Evolutionary conservation across 495 filamentous ascomycete species (phyloP).

Genomic region (Penicillium riverlandense): DNA sequence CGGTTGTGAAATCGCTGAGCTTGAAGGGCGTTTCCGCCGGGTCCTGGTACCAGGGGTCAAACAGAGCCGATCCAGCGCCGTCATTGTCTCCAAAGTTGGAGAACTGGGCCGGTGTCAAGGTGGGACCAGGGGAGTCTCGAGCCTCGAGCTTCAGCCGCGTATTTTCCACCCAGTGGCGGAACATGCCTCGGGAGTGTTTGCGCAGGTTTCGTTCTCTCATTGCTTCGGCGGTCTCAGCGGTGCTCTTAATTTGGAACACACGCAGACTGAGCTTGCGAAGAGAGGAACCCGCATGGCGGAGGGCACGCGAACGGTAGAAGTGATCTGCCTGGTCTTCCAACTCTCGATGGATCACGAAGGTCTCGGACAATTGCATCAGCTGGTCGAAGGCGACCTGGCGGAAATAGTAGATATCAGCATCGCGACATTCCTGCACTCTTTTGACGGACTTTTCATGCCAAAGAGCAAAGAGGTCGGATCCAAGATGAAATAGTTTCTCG

Average conservation of each 20-base stretch:
- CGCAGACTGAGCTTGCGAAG: constrained; percentile 46
- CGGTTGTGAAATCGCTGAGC: constrained; percentile 32
- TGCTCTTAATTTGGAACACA: constrained; percentile 42
- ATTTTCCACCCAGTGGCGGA: constrained; percentile 52
- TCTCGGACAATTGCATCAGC: constrained; percentile 40
- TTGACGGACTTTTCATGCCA: constrained; percentile 39
- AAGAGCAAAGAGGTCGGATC: constrained; percentile 30
- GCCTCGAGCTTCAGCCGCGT: constrained; percentile 31
- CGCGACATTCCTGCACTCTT: constrained; percentile 28
- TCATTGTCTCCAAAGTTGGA: constrained; percentile 18
- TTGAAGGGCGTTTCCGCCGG: constrained; percentile 43
- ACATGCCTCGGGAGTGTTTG: constrained; percentile 47
- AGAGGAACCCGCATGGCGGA: constrained; percentile 33
- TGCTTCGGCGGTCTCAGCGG: constrained; percentile 40
- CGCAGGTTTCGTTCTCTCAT: constrained; percentile 51
- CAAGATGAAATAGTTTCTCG: constrained; percentile 27
- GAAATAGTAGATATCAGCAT: constrained; percentile 35
- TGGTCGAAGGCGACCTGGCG: constrained; percentile 37
- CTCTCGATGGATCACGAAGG: constrained; percentile 29
- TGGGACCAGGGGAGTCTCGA: constrained; percentile 28
- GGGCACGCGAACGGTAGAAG: constrained; percentile 38
- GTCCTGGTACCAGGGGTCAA: constrained; percentile 33
- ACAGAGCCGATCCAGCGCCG: constrained; percentile 29
- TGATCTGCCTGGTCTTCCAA: constrained; percentile 43
- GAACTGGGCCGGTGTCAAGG: constrained; percentile 23